phyloP scores from a whole-genome alignment of 2,329 filamentous ascomycete genomes.

The Annulohypoxylon truncatum region DNA sequence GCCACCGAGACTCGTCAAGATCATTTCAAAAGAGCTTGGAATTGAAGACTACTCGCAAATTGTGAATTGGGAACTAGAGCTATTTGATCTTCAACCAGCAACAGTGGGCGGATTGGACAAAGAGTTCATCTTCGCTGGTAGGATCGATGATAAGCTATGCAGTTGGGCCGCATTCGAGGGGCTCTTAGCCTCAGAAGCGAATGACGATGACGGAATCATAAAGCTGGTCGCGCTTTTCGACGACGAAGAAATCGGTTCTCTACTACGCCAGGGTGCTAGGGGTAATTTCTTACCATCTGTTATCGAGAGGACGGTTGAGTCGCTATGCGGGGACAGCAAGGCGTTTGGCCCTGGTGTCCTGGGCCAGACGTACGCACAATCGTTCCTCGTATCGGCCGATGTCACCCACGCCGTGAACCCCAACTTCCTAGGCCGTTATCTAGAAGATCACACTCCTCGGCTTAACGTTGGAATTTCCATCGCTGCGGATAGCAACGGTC shows the following conservation, averaged over 20 bases:
- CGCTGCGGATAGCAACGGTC: conserved; percentile 85
- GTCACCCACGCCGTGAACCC: conserved; percentile 95
- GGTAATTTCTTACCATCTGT: conserved; percentile 88
- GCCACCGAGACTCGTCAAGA: conserved; percentile 83
- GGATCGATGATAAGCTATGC: conserved; percentile 98
- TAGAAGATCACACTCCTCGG: conserved; percentile 85
- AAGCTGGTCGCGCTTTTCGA: conserved; percentile 96
- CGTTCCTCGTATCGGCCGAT: conserved; percentile 91
- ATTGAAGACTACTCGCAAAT: conserved; percentile 79
- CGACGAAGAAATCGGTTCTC: conserved; percentile 94
- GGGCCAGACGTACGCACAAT: conserved; percentile 87
- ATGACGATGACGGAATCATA: conserved; percentile 73
- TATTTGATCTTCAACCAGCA: conserved; percentile 90
- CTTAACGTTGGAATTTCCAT: conserved; percentile 90
- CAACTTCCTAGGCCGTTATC: conserved; percentile 87
- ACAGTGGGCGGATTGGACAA: conserved; percentile 85
- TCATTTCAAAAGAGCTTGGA: conserved; percentile 82
- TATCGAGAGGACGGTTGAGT: conserved; percentile 84
- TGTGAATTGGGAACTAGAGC: conserved; percentile 95
- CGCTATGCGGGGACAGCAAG: conserved; percentile 57
- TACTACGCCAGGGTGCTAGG: conserved; percentile 88
- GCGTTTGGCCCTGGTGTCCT: conserved; percentile 71
- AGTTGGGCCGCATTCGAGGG: conserved; percentile 91
- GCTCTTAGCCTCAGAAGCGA: conserved; percentile 74
- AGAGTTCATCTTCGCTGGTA: conserved; percentile 94